Evolutionary conservation across 768 basidiomycete species (phyloP), one percentile per base, ranked within the genome.

Genomic region (Mycena galericulata): DNA sequence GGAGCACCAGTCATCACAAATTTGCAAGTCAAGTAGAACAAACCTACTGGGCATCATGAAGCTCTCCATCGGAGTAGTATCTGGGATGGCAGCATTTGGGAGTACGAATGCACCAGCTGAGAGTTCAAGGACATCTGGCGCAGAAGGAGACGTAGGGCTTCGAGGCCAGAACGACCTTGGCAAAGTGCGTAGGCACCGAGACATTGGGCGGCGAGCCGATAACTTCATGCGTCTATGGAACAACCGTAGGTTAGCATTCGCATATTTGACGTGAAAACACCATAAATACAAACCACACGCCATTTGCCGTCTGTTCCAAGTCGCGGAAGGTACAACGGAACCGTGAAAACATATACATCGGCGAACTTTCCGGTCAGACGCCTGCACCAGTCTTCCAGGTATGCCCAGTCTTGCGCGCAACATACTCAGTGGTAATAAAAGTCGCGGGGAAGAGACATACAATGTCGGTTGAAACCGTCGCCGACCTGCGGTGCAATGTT

Each of bases 401-500:
- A 98, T 12, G 96, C 97, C 97, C 97, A 99, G 77, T 98, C 96
- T 98, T 72, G 8, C 11, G 24, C 18, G 12, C 61, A 55, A 47
- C 30, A 55, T 24, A 41, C 24, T 65, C 40, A 61, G 61, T 14
- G 51, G 10, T 32, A 38, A 27, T 24, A 26, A 4, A 27, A 29
- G 32, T 40, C 14, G 20, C 20, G 36, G 26, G 55, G 41, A 36
- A 1, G 29, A 55, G 62, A 83, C 90, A 68, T 73, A 96, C 97
- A 99, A 76, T 99, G 96, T 61, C 98, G 86, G 76, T 99, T 99
- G 85, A 99, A 99, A 0, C 97, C 98, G 43, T 89, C 94, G 1
- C 98, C 98, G 27, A 99, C 96, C 85, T 99, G 98, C 46, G 98
- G 98, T 6, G 98, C 97, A 58, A 99, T 98, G 75, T 99, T 99